Percentiles rank a stretch among this genome's conserved stretches.
Evolutionary conservation across 305 asterid species (phyloP).

Genomic region (Solanum hybrid): DNA sequence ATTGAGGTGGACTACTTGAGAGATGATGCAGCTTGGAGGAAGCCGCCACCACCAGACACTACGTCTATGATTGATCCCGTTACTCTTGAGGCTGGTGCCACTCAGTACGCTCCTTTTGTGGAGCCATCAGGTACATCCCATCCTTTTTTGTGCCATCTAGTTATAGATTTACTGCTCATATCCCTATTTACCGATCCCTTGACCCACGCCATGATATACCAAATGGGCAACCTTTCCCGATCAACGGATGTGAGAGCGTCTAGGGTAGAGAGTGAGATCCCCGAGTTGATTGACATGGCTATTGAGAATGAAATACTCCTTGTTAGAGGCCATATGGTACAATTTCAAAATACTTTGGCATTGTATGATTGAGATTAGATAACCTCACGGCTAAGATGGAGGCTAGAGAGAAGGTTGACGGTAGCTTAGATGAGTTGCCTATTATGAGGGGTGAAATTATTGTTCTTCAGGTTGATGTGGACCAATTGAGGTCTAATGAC

Average conservation of each 20-base stretch:
- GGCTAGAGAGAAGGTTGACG: neutral
- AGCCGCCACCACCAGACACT: neutral
- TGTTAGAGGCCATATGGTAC: neutral
- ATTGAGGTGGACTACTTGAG: neutral
- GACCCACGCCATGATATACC: neutral
- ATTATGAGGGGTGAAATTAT: neutral
- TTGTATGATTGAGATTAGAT: neutral
- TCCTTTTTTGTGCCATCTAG: neutral
- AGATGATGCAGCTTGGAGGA: neutral
- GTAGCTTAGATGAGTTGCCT: neutral
- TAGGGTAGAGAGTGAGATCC: neutral
- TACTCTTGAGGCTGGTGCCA: neutral
- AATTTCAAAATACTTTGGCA: neutral
- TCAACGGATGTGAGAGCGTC: neutral
- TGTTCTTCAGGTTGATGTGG: neutral
- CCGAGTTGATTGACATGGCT: neutral
- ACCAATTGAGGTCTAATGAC: neutral
- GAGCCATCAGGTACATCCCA: neutral
- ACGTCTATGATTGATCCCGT: neutral
- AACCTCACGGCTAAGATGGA: neutral
- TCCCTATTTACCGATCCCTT: neutral
- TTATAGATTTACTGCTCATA: neutral
- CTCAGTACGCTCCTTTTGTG: neutral
- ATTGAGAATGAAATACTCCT: neutral
- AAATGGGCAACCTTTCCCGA: neutral